Base-by-base conservation (phyloP, 2,329 filamentous ascomycete genomes). In the Esteya vermicola region DNA sequence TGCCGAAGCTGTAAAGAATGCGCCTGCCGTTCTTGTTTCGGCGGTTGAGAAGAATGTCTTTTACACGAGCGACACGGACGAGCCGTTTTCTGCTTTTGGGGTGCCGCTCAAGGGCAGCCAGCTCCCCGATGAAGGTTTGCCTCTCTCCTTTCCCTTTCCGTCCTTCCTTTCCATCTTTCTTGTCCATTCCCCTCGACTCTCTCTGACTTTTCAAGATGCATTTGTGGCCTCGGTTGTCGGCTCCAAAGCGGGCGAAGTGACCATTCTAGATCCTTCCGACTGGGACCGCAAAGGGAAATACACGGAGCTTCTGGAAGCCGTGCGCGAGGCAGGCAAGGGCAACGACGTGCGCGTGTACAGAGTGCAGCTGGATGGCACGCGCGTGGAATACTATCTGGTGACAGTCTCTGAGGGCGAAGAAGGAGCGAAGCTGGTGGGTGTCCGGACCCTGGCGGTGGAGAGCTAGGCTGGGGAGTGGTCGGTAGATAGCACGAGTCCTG, bases 61-160 rank as follows among this genome's bases (percentile, higher is more conserved):
- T 54, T 93, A 91, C 57, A 59, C 73, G 14, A 91, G 81, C 45
- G 88, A 94, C 43, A 76, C 84, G 23, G 86, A 94, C 56, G 85
- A 93, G 65, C 78, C 81, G 5, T 94, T 93, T 58, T 76, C 82
- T 55, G 75, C 77, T 4, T 83, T 94, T 6, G 75, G 71, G 39
- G 56, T 93, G 48, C 68, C 65, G 48, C 84, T 71, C 61, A 57
- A 65, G 18, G 68, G 63, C 20, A 62, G 61, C 19, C 64, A 65
- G 4, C 52, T 81, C 50, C 74, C 78, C 1, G 67, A 73, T 48
- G 77, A 80, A 57, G 67, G 77, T 81, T 54, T 51, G 68, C 61
- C 9, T 22, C 3, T 33, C 20, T n/a, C 23, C 10, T 45, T 42
- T 43, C 43, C 45, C 42, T 43, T 43, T 39, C 43, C 42, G 35